phyloP scores from a whole-genome alignment of 129 eudicot genomes.

The Centella asiatica region DNA sequence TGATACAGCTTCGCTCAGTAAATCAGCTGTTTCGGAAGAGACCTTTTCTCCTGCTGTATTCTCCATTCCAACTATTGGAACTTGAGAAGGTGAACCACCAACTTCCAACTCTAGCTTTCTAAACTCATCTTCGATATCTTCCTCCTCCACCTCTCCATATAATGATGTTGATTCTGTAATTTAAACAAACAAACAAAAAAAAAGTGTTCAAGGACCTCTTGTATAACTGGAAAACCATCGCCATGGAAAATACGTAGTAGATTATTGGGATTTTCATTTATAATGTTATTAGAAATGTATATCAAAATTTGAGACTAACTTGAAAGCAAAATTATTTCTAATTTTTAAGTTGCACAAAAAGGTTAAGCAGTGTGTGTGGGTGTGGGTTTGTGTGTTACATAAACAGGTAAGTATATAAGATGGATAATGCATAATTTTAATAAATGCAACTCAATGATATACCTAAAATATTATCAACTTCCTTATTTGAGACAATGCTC shows the following conservation, averaged over 20 bases:
- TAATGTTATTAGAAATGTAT: too few species aligned
- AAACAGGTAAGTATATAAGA: too few species aligned
- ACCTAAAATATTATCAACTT: conserved; percentile 52
- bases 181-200: conserved; percentile 3
- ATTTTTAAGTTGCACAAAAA: too few species aligned
- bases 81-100: conserved; percentile 14
- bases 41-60: conserved; percentile 18
- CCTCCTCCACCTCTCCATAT: conserved; percentile 42
- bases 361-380: not conserved
- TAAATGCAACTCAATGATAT: not conserved
- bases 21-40: conserved; percentile 27
- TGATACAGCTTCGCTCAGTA: conserved; percentile 36
- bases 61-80: conserved; percentile 8
- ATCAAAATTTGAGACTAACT: too few species aligned
- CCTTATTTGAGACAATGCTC: conserved; percentile 47
- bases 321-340: too few species aligned
- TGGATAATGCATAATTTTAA: not conserved
- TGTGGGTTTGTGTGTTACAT: too few species aligned
- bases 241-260: too few species aligned
- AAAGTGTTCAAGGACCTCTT: too few species aligned
- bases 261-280: too few species aligned
- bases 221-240: too few species aligned
- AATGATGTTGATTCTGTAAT: conserved; percentile 38
- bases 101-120: conserved; percentile 47
- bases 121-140: conserved; percentile 74